These are phyloP conservation scores for Capillidium heterosporum DNA, from an alignment of 371 early-diverging fungal species.

Conservation along the genomic window DNA sequence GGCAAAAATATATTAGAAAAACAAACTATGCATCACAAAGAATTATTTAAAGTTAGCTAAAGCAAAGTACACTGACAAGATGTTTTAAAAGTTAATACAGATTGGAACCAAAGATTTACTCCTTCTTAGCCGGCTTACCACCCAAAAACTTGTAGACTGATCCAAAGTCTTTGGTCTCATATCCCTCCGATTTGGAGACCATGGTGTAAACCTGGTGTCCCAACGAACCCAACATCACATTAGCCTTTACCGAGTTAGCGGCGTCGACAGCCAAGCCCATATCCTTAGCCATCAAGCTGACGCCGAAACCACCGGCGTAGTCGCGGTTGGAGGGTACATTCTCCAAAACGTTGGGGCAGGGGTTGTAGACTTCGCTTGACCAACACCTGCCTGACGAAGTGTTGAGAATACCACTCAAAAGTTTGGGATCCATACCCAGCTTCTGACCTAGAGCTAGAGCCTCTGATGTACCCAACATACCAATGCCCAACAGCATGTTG, in stretches of 20 bases:
- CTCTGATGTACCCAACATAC: conserved; percentile 87
- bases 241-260: conserved; percentile 52
- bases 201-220: conserved; percentile 64
- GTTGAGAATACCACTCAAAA: conserved; percentile 74
- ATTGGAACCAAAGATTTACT: neutral
- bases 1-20: too few relatives aligned
- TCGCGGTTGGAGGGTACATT: conserved; percentile 67
- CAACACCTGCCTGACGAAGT: conserved; percentile 78
- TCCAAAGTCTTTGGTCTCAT: conserved; percentile 48
- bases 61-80: too few relatives aligned
- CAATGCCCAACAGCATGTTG: conserved; percentile 86
- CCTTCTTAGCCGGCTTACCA: neutral
- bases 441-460: conserved; percentile 75
- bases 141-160: conserved; percentile 52
- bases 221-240: conserved; percentile 50
- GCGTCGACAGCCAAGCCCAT: conserved; percentile 76
- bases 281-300: conserved; percentile 85
- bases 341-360: conserved; percentile 66
- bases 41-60: too few relatives aligned
- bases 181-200: conserved; percentile 30
- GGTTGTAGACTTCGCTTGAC: conserved; percentile 84
- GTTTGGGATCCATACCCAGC: conserved; percentile 76
- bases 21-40: too few relatives aligned
- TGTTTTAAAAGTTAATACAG: too few relatives aligned
- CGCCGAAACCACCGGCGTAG: conserved; percentile 84